Evolutionary conservation across 1,284 basidiomycete species (phyloP), one percentile per base, ranked within the genome.

Genomic region (Ustilago hordei): DNA sequence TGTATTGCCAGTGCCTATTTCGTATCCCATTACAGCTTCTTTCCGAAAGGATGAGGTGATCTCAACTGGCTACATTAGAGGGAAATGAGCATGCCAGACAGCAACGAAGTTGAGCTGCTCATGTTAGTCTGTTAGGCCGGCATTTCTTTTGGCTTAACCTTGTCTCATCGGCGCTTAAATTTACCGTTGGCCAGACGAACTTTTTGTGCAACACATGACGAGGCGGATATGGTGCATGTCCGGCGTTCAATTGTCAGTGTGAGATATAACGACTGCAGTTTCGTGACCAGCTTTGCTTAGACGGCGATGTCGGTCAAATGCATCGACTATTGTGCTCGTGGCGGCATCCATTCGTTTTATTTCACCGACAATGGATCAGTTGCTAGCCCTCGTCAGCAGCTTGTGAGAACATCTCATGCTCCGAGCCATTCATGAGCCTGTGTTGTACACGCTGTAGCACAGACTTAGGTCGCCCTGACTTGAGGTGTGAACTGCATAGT

Each of bases 91-190:
- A 17, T 2, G 39, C 13, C 2, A 7, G 45, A 23, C 45, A 8
- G 45, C 19, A 9, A 23, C n/a, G 45, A 45, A 45, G 13, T 17
- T 45, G 12, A 19, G 15, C 15, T 45, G 3, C 41, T 8, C 7
- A 17, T 0, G 7, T 17, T 15, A 8, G 1, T 11, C 23, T 48
- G 48, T 50, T 50, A 31, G 48, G 13, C 48, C 31, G 54, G 13
- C 32, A 55, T 6, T 55, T 55, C 36, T 7, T 28, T 55, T 41
- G 38, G 38, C 35, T 28, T 13, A 38, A n/a, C 15, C 0, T 6
- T 32, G 23, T 48, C 23, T 54, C 19, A 41, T 64, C 56, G 63
- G 63, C 59, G 63, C 58, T 55, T 64, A 57, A 64, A 64, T 54
- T 64, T 38, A 50, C 63, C 62, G 34, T 56, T 45, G 60, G 28